Conservation (phyloP, 768 basidiomycete genomes). For the Solioccasus polychromus region DNA sequence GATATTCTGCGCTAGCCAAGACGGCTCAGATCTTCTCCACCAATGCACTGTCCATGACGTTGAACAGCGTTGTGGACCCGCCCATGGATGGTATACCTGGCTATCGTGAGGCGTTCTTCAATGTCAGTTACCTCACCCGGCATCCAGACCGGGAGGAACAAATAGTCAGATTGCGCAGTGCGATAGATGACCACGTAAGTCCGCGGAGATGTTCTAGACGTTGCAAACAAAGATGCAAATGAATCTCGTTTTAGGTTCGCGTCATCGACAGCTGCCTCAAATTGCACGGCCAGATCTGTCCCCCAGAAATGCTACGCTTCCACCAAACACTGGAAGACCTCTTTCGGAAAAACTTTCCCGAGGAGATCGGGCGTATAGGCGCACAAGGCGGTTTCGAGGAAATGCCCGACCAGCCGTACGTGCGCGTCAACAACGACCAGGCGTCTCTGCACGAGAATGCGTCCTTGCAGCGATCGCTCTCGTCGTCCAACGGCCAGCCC, state of each 20-base stretch:
- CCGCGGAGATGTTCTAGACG: background rate
- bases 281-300: slow-evolving; percentile 79
- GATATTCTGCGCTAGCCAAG: slow-evolving; percentile 77
- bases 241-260: slow-evolving; percentile 49
- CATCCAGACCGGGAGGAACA: slow-evolving; percentile 69
- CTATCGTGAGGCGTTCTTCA: slow-evolving; percentile 77
- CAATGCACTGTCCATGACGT: slow-evolving; percentile 78
- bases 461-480: slow-evolving; percentile 45
- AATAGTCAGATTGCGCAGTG: slow-evolving; percentile 66
- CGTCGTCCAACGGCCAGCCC: slow-evolving; percentile 45
- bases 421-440: slow-evolving; percentile 44
- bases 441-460: slow-evolving; percentile 46
- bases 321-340: slow-evolving; percentile 86
- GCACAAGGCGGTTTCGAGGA: slow-evolving; percentile 56
- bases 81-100: slow-evolving; percentile 70
- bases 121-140: slow-evolving; percentile 59
- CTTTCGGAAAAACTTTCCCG: slow-evolving; percentile 80
- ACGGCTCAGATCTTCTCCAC: slow-evolving; percentile 71
- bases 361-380: slow-evolving; percentile 72
- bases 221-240: background rate
- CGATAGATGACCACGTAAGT: slow-evolving; percentile 81
- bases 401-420: slow-evolving; percentile 37
- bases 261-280: slow-evolving; percentile 82
- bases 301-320: slow-evolving; percentile 87
- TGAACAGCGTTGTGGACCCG: slow-evolving; percentile 86